Base-by-base conservation (phyloP, 305 asterid species). In the Fraxinus latifolia region DNA sequence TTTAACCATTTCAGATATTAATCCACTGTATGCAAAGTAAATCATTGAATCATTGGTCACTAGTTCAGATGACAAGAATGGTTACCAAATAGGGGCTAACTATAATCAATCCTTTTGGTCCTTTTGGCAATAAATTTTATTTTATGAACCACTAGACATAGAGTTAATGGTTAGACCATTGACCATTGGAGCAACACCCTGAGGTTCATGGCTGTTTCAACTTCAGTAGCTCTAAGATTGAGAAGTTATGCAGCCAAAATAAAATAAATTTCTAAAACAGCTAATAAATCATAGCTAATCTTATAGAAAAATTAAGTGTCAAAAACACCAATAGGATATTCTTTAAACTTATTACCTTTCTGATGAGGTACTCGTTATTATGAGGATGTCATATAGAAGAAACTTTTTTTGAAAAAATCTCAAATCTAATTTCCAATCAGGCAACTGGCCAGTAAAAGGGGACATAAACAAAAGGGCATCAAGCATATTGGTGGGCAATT, bases 1-100 rank as follows among this genome's bases (percentile, higher is more conserved):
- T 77, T 60, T 53, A 78, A 80, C 29, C 77, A 81, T 76, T 77
- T 81, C 42, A 83, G 79, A 70, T 77, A 82, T 73, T 77, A 33
- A 39, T 76, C 31, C 78, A 81, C 6, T 32, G 60, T 21, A 50
- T 21, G 19, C 78, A 14, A 77, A 7, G 71, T 68, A 71, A 62
- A 79, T 29, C 29, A 44, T 74, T 39, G 2, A 37, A n/a, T n/a
- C n/a, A n/a, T n/a, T n/a, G n/a, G n/a, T n/a, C n/a, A n/a, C n/a
- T 65, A 65, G 17, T 25, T 65, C 73, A 25, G 34, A 34, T 65
- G 17, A 65, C 74, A 67, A 27, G 74, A 29, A 68, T 76, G 34
- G 71, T n/a, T n/a, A n/a, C n/a, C n/a, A n/a, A n/a, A n/a, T n/a
- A n/a, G n/a, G n/a, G n/a, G n/a, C n/a, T n/a, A 47, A 31, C 29